These are phyloP conservation scores for Auricularia heimuer DNA, from an alignment of 768 basidiomycete species.

Conservation along the genomic window DNA sequence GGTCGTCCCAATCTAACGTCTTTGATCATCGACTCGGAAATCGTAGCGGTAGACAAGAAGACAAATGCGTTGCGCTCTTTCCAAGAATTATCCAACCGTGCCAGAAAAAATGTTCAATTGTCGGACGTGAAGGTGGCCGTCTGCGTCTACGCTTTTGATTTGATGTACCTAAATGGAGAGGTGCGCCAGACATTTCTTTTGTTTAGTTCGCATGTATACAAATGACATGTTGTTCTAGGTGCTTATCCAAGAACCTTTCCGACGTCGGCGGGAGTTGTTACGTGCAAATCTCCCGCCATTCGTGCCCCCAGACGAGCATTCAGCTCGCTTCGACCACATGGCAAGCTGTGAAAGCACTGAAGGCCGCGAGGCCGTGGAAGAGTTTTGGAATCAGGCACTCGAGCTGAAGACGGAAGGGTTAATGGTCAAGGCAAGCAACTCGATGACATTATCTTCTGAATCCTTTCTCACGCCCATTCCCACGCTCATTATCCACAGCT, in stretches of 20 bases:
- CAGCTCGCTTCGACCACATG: slow-evolving; percentile 65
- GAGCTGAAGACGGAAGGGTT: slow-evolving; percentile 81
- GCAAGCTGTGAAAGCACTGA: slow-evolving; percentile 56
- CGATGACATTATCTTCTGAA: slow-evolving; percentile 2
- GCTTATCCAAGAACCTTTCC: slow-evolving; percentile 58
- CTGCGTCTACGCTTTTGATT: slow-evolving; percentile 79
- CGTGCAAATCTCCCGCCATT: slow-evolving; percentile 51
- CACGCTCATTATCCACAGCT: slow-evolving; percentile 32
- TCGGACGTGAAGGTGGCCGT: slow-evolving; percentile 69
- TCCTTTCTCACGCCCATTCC: slow-evolving; percentile 8
- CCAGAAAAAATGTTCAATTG: slow-evolving; percentile 71
- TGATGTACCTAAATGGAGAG: slow-evolving; percentile 76
- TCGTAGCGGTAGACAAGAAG: slow-evolving; percentile 67
- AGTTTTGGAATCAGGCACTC: slow-evolving; percentile 68
- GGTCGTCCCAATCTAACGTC: slow-evolving; percentile 35
- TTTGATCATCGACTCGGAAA: slow-evolving; percentile 79
- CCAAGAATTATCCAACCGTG: slow-evolving; percentile 77
- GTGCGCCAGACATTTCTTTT: slow-evolving; percentile 34
- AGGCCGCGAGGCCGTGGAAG: slow-evolving; percentile 53
- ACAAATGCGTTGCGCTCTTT: slow-evolving; percentile 63
- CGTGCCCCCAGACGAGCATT: slow-evolving; percentile 30
- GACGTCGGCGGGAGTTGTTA: slow-evolving; percentile 56
- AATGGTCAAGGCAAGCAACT: slow-evolving; percentile 68
- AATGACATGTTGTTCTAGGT: slow-evolving; percentile 33
- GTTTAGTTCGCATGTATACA: slow-evolving; percentile 7